Evolutionary conservation across 1,284 basidiomycete genomes (phyloP), one percentile per base, ranked within the genome.

Genomic region (Sporisorium graminicola): DNA sequence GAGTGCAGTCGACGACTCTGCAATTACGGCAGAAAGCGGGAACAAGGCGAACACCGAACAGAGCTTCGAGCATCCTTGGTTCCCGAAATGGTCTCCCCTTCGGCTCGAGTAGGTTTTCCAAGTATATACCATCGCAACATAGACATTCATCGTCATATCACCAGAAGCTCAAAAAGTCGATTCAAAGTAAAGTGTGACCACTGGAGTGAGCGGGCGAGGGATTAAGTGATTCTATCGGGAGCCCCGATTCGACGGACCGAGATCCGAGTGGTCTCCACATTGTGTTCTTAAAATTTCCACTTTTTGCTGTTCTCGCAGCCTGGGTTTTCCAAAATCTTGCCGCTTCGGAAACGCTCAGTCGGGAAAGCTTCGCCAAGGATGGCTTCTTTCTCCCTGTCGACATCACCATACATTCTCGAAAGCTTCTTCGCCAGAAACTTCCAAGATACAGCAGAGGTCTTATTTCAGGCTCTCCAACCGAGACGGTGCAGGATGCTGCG

Each of bases 21-120:
- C 35, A 40, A 35, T 44, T 13, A 9, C 43, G 31, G 6, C 43
- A 12, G 22, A 27, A 14, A 13, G 7, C 29, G 29, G 20, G 6
- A n/a, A 20, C 22, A 31, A 27, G 31, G 33, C 6, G 18, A 33
- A 54, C 13, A 27, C 8, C 5, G 35, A 31, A 31, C 58, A 42
- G 55, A 27, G 37, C 13, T 63, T 63, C n/a, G 69, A 72, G 37
- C 63, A 72, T 24, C 69, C 69, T 31, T 72, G 69, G 69, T 59
- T 72, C 18, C 69, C 69, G 22, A 65, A 56, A 37, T 72, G 69
- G 69, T 22, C 7, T 12, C 44, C 43, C 6, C 12, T 27, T 26
- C 43, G 14, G 9, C 14, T 24, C 20, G 18, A 18, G 9, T 50
- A 9, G 9, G n/a, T 2, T 10, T 57, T 31, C n/a, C 31, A n/a